Evolutionary conservation across 2,329 filamentous ascomycete genomes (phyloP).

Genomic region (Simplicillium aogashimaense): DNA sequence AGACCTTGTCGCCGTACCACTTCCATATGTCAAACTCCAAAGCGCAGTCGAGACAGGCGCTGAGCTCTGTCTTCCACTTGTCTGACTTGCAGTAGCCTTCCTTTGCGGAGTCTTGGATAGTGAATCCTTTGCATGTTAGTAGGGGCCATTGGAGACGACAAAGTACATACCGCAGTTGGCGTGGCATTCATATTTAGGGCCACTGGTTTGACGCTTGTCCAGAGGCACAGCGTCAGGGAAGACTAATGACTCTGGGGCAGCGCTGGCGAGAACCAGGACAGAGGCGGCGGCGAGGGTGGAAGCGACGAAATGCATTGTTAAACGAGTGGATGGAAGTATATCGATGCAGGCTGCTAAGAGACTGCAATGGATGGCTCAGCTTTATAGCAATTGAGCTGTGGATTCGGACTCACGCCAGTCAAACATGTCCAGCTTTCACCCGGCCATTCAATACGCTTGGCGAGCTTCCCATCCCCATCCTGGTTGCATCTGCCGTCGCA

Average conservation of each 20-base stretch:
- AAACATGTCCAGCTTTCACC: too few relatives aligned
- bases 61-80: conserved; percentile 29
- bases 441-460: too few relatives aligned
- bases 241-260: conserved; percentile 10
- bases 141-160: background rate
- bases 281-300: conserved; percentile 19
- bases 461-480: too few relatives aligned
- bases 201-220: conserved; percentile 29
- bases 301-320: conserved; percentile 9
- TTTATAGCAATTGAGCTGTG: too few relatives aligned
- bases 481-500: too few relatives aligned
- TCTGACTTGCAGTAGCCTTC: conserved; percentile 21
- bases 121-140: conserved; percentile 14
- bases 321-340: background rate
- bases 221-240: conserved; percentile 21
- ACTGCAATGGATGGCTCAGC: too few relatives aligned
- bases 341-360: too few relatives aligned
- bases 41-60: conserved; percentile 34
- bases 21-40: conserved; percentile 31
- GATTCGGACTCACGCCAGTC: too few relatives aligned
- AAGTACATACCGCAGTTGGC: conserved; percentile 34
- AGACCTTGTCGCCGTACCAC: conserved; percentile 28
- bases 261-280: conserved; percentile 10
- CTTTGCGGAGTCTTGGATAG: conserved; percentile 15
- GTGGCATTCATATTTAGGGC: conserved; percentile 35